Percentiles rank a stretch among this genome's conserved stretches.
Conservation (phyloP, 2,329 filamentous ascomycete species). For the Pyrenophora graminea region DNA sequence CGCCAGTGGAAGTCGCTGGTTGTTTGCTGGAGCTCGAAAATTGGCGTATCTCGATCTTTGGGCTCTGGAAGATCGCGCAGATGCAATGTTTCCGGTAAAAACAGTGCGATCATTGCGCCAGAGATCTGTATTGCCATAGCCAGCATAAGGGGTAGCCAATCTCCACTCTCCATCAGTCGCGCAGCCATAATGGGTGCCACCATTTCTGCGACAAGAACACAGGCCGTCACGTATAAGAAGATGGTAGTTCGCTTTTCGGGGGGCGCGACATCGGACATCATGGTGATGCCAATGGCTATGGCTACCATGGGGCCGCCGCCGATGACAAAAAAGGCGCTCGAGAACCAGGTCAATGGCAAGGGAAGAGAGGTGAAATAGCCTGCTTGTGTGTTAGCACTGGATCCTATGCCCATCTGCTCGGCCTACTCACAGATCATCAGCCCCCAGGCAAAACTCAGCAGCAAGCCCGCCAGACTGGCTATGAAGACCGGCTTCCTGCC, state of each 20-base stretch:
- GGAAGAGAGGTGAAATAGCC: slow-evolving; percentile 47
- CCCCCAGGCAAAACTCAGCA: slow-evolving; percentile 38
- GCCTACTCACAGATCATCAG: slow-evolving; percentile 38
- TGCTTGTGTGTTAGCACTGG: slow-evolving; percentile 15
- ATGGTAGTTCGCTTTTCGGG: slow-evolving; percentile 48
- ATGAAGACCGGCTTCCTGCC: slow-evolving; percentile 54
- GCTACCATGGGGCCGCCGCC: slow-evolving; percentile 55
- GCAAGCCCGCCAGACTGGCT: slow-evolving; percentile 50
- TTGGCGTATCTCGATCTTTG: slow-evolving; percentile 17
- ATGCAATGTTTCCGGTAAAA: slow-evolving; percentile 44
- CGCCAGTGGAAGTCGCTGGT: slow-evolving; percentile 27
- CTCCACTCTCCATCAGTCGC: slow-evolving; percentile 38
- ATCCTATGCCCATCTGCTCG: not conserved
- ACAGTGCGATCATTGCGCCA: slow-evolving; percentile 31
- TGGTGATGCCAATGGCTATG: slow-evolving; percentile 54
- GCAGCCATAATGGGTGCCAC: slow-evolving; percentile 41
- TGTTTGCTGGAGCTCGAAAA: slow-evolving; percentile 23
- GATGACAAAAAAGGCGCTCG: slow-evolving; percentile 51
- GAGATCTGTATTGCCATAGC: slow-evolving; percentile 35
- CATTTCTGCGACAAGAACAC: slow-evolving; percentile 41
- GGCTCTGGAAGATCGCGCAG: slow-evolving; percentile 39
- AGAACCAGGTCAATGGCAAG: slow-evolving; percentile 55
- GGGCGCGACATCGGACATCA: slow-evolving; percentile 57
- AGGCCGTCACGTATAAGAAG: slow-evolving; percentile 36
- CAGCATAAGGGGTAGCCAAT: slow-evolving; percentile 41